Conservation (phyloP, 805 yeast genomes). For the Barnettozyma populi region DNA sequence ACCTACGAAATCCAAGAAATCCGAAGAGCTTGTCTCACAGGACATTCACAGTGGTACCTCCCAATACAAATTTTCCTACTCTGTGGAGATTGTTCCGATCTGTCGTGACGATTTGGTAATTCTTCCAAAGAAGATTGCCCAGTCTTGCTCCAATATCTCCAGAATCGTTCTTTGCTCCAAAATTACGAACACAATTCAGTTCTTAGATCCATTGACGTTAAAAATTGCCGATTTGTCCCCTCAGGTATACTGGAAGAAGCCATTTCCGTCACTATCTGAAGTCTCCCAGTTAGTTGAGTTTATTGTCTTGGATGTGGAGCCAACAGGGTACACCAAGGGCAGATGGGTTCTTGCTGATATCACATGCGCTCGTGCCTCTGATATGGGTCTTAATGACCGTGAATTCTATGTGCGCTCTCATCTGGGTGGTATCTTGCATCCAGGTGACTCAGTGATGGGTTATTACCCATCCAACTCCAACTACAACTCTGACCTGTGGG, state of each 20-base stretch:
- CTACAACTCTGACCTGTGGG: constrained; percentile 85
- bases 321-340: constrained; percentile 75
- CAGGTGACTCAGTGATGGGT: constrained; percentile 94
- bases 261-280: constrained; percentile 74
- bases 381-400: constrained; percentile 80
- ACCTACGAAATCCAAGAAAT: constrained; percentile 76
- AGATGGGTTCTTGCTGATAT: constrained; percentile 82
- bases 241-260: constrained; percentile 70
- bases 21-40: constrained; percentile 86
- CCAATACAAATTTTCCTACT: constrained; percentile 83
- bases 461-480: constrained; percentile 81
- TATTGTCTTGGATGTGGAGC: constrained; percentile 89
- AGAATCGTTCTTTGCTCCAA: constrained; percentile 81
- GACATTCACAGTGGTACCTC: constrained; percentile 91
- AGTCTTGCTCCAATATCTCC: constrained; percentile 74
- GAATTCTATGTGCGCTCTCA: constrained; percentile 85
- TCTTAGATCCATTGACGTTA: constrained; percentile 78
- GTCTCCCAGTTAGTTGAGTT: constrained; percentile 77
- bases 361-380: constrained; percentile 84
- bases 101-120: constrained; percentile 96
- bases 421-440: constrained; percentile 89
- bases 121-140: constrained; percentile 82
- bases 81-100: constrained; percentile 91
- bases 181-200: constrained; percentile 76
- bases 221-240: constrained; percentile 73